Conservation (phyloP, 345 rosid genomes). For the Chamaenerion angustifolium region DNA sequence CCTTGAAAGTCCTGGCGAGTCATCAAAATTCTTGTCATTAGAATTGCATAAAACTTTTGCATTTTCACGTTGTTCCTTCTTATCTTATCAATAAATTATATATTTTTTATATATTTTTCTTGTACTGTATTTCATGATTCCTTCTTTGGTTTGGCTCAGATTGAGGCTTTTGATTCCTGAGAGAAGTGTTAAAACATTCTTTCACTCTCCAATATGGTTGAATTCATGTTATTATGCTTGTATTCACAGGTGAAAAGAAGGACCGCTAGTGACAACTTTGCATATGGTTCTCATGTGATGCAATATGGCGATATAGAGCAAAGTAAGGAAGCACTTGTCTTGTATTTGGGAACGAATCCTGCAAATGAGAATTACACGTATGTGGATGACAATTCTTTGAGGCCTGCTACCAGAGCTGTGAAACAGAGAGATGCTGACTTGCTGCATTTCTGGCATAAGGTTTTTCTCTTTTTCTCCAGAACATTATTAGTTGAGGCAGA, state of each 20-base stretch:
- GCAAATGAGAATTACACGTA: slow-evolving; percentile 4
- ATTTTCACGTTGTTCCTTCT: no score
- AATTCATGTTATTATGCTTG: neutral
- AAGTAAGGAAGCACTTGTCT: slow-evolving; percentile 12
- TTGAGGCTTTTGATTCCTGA: no score
- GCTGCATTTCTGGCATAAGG: slow-evolving; percentile 17
- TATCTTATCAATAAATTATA: neutral
- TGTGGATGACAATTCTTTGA: neutral
- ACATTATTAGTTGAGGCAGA: no score
- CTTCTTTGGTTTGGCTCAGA: no score
- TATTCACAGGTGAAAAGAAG: slow-evolving; percentile 26
- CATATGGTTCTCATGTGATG: slow-evolving; percentile 37
- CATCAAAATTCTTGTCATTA: no score
- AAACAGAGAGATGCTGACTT: slow-evolving; percentile 27
- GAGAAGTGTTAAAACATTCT: no score
- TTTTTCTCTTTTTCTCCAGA: neutral
- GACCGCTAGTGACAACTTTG: slow-evolving; percentile 1
- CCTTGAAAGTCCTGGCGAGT: no score
- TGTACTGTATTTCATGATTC: slow-evolving; percentile 1
- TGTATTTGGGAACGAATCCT: slow-evolving; percentile 31
- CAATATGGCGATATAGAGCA: slow-evolving; percentile 30
- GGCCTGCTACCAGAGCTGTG: slow-evolving; percentile 3
- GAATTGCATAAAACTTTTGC: no score
- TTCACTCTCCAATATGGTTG: neutral
- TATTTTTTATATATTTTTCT: neutral